Base-by-base conservation (phyloP, 495 filamentous ascomycete species). In the Neurospora hispaniola region DNA sequence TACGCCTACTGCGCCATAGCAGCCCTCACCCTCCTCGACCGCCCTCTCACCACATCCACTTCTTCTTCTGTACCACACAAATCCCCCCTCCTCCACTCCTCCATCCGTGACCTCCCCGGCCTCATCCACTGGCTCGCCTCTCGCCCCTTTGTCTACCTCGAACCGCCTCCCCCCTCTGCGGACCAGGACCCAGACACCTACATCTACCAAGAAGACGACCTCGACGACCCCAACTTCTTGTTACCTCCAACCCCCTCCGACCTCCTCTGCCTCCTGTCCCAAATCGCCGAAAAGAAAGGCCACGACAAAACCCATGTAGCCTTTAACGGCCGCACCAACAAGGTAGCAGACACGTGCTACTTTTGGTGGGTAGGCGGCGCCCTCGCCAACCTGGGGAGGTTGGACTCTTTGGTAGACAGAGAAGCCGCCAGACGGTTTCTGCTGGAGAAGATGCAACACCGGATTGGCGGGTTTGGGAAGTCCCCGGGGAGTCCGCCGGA, bases 291-390 rank as follows among this genome's bases (percentile, higher is more conserved):
- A 54, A 11, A 23, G 23, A 27, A 27, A 20, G 44, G n/a, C n/a
- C n/a, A n/a, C 16, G n/a, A 12, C 46, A 23, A 27, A 70, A 75
- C 77, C 54, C 79, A 79, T 85, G 80, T 85, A 8, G 95, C 93
- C 31, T 93, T 96, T 79, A 97, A 95, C 76, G 96, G 96, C 59
- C 89, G 96, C 42, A 88, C 86, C 74, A 97, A 97, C 82, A 99
- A 99, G 78, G 80, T 88, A 14, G 90, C 90, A 23, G 96, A 99
- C 82, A 98, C 95, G 2, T 99, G 96, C 81, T 98, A 99, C 81
- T 89, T 88, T 7, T 99, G 94, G 84, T 99, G 96, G 96, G 92
- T 91, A 3, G 85, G 85, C 39, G 94, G 88, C 12, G 88, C 93
- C 7, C 80, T 98, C 8, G 82, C 84, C 69, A 90, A 93, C 75